Conservation (phyloP, 1,284 basidiomycete genomes). For the Puccinia novopanici region DNA sequence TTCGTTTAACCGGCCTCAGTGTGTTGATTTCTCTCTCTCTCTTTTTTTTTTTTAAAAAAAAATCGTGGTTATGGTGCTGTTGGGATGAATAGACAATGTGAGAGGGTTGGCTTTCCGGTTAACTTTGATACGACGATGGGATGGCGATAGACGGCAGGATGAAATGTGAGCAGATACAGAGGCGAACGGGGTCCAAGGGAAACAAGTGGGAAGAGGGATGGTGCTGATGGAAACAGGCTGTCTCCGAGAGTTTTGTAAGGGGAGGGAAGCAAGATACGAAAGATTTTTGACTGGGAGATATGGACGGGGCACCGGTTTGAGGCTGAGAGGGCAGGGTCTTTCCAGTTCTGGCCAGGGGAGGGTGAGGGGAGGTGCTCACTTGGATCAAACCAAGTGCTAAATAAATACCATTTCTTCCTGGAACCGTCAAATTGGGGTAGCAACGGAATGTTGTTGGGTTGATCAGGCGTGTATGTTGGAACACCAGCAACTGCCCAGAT, state of each 20-base stretch:
- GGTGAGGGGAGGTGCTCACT: neutral
- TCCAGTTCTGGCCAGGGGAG: neutral
- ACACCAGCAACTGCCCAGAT: constrained; percentile 20
- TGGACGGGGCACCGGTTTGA: constrained; percentile 3
- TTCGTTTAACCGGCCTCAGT: neutral
- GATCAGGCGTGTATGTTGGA: neutral
- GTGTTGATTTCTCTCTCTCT: neutral
- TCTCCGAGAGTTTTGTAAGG: constrained; percentile 13
- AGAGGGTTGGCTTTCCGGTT: neutral
- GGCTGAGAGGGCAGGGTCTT: constrained; percentile 12
- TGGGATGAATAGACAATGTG: neutral
- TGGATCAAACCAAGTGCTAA: neutral
- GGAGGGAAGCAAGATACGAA: constrained; percentile 1
- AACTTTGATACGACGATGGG: neutral
- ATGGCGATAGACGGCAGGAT: neutral
- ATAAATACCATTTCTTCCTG: constrained; percentile 4
- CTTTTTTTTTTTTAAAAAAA: no score
- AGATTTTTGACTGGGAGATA: constrained; percentile 10
- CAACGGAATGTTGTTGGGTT: neutral
- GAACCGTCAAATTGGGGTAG: constrained; percentile 15
- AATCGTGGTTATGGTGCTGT: neutral
- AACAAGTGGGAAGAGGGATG: neutral
- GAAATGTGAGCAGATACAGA: neutral
- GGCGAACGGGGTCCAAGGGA: neutral
- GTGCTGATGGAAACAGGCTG: neutral